Base-by-base conservation (phyloP, 116 monocot species). In the Cymodocea nodosa region DNA sequence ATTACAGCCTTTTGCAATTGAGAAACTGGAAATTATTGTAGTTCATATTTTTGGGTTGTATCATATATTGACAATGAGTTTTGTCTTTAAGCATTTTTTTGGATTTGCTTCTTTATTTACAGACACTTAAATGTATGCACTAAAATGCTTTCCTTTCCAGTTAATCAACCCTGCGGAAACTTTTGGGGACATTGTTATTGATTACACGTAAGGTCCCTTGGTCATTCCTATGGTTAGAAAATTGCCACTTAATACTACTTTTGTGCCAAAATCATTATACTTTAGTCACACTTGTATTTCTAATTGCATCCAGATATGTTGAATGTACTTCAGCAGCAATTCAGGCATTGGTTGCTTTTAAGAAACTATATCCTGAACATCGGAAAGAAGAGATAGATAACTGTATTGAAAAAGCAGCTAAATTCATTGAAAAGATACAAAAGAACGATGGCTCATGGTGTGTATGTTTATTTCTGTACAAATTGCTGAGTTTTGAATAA, bases 161-260 rank as follows among this genome's bases (percentile, higher is more conserved):
- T 23, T 86, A 44, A 79, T 98, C 66, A 92, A 98, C 74, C 92
- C 98, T 76, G 79, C 92, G 54, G 98, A 98, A 78, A 86, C 92
- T 57, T 92, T 98, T 86, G 98, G 92, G 23, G 98, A 92, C 76
- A 84, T 98, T 65, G 77, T 98, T 44, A 92, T 89, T 59, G 98
- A 98, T 69, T 89, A 92, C 63, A 69, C 81, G 91, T 97, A 82
- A 85, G 97, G 66, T 61, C 64, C 23, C 25, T 20, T 62, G 24
- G 9, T 20, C 17, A 34, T 0, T 53, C 54, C 53, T 67, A 0
- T 53, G 22, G 36, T 8, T 65, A 23, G 65, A 62, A n/a, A 15
- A 40, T 24, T 65, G 48, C 44, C 19, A 58, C 40, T 11, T 63
- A 39, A 15, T 63, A 14, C 3, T 36, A 17, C 16, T 63, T 39